These are phyloP conservation scores for Leccinum uliginosum DNA, from an alignment of 768 basidiomycete genomes.

Conservation along the genomic window DNA sequence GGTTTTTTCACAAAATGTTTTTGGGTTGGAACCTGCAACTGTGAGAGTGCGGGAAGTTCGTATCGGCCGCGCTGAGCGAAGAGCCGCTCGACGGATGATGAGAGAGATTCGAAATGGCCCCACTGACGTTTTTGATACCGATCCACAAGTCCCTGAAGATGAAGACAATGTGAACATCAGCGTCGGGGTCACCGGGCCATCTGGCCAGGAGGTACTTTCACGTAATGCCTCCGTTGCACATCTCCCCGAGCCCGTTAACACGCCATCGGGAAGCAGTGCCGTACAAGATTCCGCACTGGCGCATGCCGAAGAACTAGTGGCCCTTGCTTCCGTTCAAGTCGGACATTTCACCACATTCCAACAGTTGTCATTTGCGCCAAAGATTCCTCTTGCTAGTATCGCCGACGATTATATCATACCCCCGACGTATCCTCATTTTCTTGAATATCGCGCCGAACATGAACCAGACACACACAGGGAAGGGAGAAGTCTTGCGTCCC, in stretches of 20 bases:
- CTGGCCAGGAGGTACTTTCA: constrained; percentile 33
- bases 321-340: constrained; percentile 65
- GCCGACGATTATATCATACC: constrained; percentile 91
- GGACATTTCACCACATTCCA: constrained; percentile 92
- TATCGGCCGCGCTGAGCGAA: constrained; percentile 81
- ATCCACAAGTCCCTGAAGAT: constrained; percentile 41
- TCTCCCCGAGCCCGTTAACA: constrained; percentile 22
- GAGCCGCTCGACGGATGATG: constrained; percentile 78
- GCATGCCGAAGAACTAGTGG: constrained; percentile 62
- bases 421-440: constrained; percentile 79
- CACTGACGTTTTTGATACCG: constrained; percentile 40
- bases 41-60: constrained; percentile 92
- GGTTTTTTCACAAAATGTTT: constrained; percentile 88
- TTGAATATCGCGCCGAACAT: constrained; percentile 60
- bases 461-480: constrained; percentile 52
- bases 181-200: constrained; percentile 55
- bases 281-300: constrained; percentile 35
- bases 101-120: constrained; percentile 58
- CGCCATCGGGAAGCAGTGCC: constrained; percentile 27
- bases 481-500: constrained; percentile 47
- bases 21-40: constrained; percentile 88
- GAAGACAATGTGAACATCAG: constrained; percentile 60
- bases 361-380: constrained; percentile 80
- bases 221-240: constrained; percentile 25
- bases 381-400: constrained; percentile 82